A percentile compares a stretch with the other conserved stretches of the same genome.
Conservation (phyloP, 2,329 filamentous ascomycete genomes). For the Geosmithia morbida region DNA sequence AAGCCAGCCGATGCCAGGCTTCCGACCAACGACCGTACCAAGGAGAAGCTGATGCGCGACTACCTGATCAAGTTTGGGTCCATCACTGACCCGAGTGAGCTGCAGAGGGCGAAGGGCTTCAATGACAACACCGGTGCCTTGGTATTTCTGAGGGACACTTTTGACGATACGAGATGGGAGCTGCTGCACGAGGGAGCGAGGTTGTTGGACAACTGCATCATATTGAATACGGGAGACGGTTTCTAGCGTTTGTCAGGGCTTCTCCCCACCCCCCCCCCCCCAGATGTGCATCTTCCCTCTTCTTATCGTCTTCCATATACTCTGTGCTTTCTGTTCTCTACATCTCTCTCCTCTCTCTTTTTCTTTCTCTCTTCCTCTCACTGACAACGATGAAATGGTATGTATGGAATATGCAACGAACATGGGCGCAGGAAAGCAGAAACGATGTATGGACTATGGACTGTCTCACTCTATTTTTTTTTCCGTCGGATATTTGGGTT, state of each 20-base stretch:
- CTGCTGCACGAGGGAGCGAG: constrained; percentile 75
- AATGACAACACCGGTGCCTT: constrained; percentile 75
- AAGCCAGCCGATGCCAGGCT: constrained; percentile 40
- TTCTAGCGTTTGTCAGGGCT: constrained; percentile 3
- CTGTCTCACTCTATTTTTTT: too few relatives aligned
- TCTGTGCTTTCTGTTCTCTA: too few relatives aligned
- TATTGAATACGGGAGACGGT: constrained; percentile 16
- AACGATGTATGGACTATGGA: too few relatives aligned
- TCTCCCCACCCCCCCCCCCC: too few relatives aligned
- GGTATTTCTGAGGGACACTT: constrained; percentile 68
- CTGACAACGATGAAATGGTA: too few relatives aligned
- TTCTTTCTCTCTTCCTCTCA: too few relatives aligned
- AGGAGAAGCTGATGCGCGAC: constrained; percentile 62
- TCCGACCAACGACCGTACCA: constrained; percentile 47
- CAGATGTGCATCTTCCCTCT: neutral
- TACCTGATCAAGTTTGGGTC: constrained; percentile 63
- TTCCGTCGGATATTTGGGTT: too few relatives aligned
- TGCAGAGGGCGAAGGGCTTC: constrained; percentile 58
- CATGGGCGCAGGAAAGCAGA: too few relatives aligned
- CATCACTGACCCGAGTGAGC: constrained; percentile 60
- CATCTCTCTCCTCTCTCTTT: too few relatives aligned
- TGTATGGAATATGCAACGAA: too few relatives aligned
- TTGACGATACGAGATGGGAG: constrained; percentile 79
- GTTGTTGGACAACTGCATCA: constrained; percentile 67
- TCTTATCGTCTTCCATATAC: neutral